Evolutionary conservation across 1,284 basidiomycete genomes (phyloP).

Genomic region (Peniophora sp.): DNA sequence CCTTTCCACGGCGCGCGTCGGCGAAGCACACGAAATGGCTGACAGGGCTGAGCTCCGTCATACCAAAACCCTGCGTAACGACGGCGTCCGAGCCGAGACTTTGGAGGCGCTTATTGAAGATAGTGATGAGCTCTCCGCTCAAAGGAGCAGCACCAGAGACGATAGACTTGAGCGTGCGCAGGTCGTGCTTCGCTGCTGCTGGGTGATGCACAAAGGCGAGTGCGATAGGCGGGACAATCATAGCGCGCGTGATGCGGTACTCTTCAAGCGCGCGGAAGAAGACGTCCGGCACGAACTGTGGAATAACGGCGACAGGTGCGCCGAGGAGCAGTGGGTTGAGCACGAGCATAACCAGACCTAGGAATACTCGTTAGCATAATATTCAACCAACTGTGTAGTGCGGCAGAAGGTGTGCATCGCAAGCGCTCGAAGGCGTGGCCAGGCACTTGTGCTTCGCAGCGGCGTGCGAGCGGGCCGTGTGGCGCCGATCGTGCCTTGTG

Average conservation of each 20-base stretch:
- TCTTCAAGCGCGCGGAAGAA: conserved; percentile 63
- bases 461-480: too few relatives aligned
- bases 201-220: conserved; percentile 64
- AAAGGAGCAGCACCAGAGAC: conserved; percentile 82
- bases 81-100: conserved; percentile 24
- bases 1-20: conserved; percentile 31
- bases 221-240: conserved; percentile 83
- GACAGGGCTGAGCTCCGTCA: conserved; percentile 75
- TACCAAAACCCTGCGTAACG: conserved; percentile 58
- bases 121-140: conserved; percentile 49
- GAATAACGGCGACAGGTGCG: conserved; percentile 57
- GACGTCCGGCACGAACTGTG: conserved; percentile 65
- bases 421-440: not conserved
- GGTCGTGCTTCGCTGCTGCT: conserved; percentile 44
- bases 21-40: conserved; percentile 36
- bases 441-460: too few relatives aligned
- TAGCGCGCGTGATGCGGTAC: conserved; percentile 52
- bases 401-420: not conserved
- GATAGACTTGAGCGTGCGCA: conserved; percentile 53
- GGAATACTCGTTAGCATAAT: not conserved
- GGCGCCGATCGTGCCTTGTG: too few relatives aligned
- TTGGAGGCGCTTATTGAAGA: conserved; percentile 33
- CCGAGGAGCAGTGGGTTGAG: conserved; percentile 55
- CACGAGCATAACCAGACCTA: conserved; percentile 49
- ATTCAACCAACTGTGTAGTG: too few relatives aligned